Conservation (phyloP, 1,139 yeast species). For the Hansenula lynferdii region DNA sequence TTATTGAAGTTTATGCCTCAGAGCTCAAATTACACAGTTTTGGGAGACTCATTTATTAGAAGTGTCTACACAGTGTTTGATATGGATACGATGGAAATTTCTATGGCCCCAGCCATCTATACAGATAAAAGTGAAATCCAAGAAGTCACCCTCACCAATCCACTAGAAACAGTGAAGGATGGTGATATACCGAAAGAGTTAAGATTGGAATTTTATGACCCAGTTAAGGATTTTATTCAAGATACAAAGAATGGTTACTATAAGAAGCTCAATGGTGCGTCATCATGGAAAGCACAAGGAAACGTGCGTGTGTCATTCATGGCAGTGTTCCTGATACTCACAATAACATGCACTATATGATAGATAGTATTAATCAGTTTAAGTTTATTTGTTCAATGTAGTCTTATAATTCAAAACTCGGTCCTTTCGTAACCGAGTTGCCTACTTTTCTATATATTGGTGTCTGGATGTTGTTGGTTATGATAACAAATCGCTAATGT, state of each 20-base stretch:
- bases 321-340: not conserved
- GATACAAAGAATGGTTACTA: conserved; percentile 13
- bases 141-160: not conserved
- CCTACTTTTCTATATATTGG: not conserved
- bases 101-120: conserved; percentile 50
- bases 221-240: conserved; percentile 12
- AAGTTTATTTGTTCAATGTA: too few species aligned
- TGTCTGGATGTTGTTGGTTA: not conserved
- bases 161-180: not conserved
- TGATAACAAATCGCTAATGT: too few species aligned
- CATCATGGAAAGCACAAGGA: not conserved
- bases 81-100: conserved; percentile 52
- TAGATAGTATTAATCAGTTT: too few species aligned
- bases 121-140: conserved; percentile 6
- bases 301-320: not conserved
- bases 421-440: not conserved
- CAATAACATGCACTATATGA: too few species aligned
- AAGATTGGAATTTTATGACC: conserved; percentile 10
- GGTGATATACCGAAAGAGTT: conserved; percentile 6
- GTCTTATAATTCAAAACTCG: too few species aligned
- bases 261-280: not conserved
- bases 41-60: conserved; percentile 70
- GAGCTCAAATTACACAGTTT: conserved; percentile 20
- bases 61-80: conserved; percentile 68
- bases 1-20: conserved; percentile 6